Evolutionary conservation across 2,329 filamentous ascomycete genomes (phyloP).

Genomic region (Claviceps humidiphila): DNA sequence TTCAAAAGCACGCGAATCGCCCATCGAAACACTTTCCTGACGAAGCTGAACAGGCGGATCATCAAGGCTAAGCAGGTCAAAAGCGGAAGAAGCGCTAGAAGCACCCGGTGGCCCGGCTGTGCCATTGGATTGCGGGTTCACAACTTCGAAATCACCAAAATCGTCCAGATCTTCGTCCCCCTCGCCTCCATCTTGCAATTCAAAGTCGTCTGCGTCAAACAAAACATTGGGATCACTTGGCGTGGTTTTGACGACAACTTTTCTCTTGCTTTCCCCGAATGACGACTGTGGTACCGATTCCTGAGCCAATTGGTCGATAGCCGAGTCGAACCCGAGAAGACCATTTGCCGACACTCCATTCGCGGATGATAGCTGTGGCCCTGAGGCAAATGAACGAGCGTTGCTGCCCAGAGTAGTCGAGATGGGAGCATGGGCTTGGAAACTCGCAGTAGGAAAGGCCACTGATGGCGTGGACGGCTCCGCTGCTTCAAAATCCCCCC

Average conservation of each 20-base stretch:
- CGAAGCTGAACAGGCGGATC: constrained; percentile 12
- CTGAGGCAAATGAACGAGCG: not conserved
- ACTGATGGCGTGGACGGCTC: constrained; percentile 12
- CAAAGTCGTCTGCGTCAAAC: constrained; percentile 51
- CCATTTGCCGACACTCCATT: not conserved
- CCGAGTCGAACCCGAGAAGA: not conserved
- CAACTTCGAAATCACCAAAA: constrained; percentile 49
- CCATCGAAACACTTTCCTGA: not conserved
- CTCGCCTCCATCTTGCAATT: constrained; percentile 24
- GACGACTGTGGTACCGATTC: constrained; percentile 5
- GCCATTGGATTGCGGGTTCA: constrained; percentile 10
- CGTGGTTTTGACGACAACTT: constrained; percentile 12
- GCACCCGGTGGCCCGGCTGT: not conserved
- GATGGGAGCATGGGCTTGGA: not conserved
- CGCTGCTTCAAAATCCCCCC: constrained; percentile 55
- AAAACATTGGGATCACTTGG: constrained; percentile 40
- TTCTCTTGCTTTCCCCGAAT: constrained; percentile 8
- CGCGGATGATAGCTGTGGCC: not conserved
- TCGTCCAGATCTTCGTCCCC: constrained; percentile 36
- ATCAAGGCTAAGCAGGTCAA: constrained; percentile 29
- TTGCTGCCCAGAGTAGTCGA: not conserved
- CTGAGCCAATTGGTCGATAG: constrained; percentile 6
- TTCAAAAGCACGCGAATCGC: constrained; percentile 2
- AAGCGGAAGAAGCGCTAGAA: constrained; percentile 6
- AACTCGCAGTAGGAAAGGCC: not conserved